These are phyloP conservation scores for Leccinum pachyderme DNA, from an alignment of 1,284 basidiomycete genomes.

Conservation along the genomic window DNA sequence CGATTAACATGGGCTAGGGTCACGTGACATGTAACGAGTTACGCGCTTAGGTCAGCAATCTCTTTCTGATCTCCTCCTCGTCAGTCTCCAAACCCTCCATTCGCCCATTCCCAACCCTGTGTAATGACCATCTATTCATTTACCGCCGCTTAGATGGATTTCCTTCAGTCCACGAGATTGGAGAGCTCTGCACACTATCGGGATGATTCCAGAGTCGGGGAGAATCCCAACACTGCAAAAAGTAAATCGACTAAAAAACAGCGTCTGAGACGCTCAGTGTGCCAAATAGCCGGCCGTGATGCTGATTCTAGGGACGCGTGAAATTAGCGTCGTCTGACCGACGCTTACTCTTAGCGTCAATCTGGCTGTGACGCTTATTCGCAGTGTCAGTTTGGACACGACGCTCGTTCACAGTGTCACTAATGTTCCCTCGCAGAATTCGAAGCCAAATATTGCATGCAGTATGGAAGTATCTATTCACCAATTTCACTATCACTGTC, in stretches of 20 bases:
- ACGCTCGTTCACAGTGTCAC: too few relatives aligned
- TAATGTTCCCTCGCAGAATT: too few relatives aligned
- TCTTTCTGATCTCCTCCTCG: slow-evolving; percentile 43
- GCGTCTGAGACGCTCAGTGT: not conserved
- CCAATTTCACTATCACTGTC: not conserved
- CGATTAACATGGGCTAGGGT: slow-evolving; percentile 17
- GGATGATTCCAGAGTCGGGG: slow-evolving; percentile 69
- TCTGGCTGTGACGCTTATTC: too few relatives aligned
- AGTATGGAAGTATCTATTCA: too few relatives aligned
- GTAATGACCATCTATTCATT: slow-evolving; percentile 56
- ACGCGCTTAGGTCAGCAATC: not conserved
- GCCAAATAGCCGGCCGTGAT: too few relatives aligned
- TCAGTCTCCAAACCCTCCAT: slow-evolving; percentile 68
- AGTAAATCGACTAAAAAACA: too few relatives aligned
- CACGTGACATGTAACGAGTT: slow-evolving; percentile 26
- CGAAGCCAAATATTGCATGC: too few relatives aligned
- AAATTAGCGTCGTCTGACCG: too few relatives aligned
- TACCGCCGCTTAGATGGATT: slow-evolving; percentile 70
- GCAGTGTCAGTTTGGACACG: too few relatives aligned
- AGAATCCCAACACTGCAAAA: slow-evolving; percentile 46
- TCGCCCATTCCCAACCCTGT: slow-evolving; percentile 70
- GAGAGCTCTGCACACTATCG: slow-evolving; percentile 46
- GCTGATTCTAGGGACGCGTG: too few relatives aligned
- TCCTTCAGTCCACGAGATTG: slow-evolving; percentile 57
- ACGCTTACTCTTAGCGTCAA: too few relatives aligned